Conservation (phyloP, 139 green algal genomes). For the Pycnococcus provasolii region DNA sequence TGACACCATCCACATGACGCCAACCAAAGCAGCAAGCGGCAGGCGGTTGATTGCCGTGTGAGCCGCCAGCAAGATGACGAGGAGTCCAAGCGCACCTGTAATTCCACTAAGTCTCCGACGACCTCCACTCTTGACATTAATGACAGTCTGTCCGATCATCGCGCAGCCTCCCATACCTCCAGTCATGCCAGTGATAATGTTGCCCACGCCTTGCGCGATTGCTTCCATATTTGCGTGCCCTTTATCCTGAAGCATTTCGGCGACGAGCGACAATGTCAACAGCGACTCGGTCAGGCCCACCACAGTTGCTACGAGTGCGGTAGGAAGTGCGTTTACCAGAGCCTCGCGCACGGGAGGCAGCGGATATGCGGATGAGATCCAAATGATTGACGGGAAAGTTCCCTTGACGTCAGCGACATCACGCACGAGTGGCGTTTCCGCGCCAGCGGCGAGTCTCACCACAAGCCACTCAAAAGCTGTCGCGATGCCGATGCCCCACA, state of each 20-base stretch:
- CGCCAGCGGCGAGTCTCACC: not conserved
- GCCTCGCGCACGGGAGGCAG: slow-evolving; percentile 3
- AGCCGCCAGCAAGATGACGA: too few relatives aligned
- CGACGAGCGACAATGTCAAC: slow-evolving; percentile 14
- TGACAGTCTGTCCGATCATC: slow-evolving; percentile 16
- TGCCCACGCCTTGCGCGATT: slow-evolving; percentile 7
- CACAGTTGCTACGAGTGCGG: not conserved
- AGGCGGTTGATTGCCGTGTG: too few relatives aligned
- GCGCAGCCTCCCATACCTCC: slow-evolving; percentile 20
- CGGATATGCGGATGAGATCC: slow-evolving; percentile 2
- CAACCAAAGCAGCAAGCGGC: too few relatives aligned
- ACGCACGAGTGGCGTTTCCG: not conserved
- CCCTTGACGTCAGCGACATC: not conserved
- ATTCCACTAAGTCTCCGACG: not conserved
- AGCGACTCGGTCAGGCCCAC: slow-evolving; percentile 22
- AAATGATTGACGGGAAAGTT: not conserved
- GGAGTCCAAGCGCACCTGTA: slow-evolving; percentile 1
- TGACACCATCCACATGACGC: too few relatives aligned
- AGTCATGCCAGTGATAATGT: slow-evolving; percentile 9
- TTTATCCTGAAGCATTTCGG: slow-evolving; percentile 12
- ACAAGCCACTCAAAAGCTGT: too few relatives aligned
- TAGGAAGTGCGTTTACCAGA: not conserved
- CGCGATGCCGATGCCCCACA: too few relatives aligned
- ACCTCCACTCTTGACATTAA: slow-evolving; percentile 14
- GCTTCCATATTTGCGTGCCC: not conserved